Base-by-base conservation (phyloP, 2,329 filamentous ascomycete genomes). In the Verticillium albo-atrum region DNA sequence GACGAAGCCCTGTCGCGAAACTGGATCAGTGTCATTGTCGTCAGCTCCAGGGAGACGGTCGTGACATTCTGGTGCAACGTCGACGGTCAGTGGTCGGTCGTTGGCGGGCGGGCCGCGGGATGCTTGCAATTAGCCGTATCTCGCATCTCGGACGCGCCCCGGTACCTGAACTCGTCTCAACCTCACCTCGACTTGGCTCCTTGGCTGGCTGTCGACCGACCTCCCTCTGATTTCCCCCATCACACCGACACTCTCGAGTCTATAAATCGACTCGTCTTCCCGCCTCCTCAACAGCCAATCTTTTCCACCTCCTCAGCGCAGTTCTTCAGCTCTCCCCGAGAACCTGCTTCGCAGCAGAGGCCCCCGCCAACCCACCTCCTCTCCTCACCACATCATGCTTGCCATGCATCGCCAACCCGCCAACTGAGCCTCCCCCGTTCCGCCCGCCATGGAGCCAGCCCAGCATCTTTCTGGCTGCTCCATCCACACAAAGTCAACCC, bases 291-390 rank as follows among this genome's bases (percentile, higher is more conserved):
- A 15, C 27, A 26, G 23, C 7, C 10, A 26, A 20, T 9, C n/a
- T 20, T 27, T 50, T 14, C 4, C 12, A 58, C 34, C 59, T 61
- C 57, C 50, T 55, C 61, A 63, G 60, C 63, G 62, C 57, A 62
- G 57, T 62, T 59, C 63, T 62, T 54, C 60, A 53, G 55, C 58
- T 58, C 42, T 34, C 57, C 58, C 55, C 35, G 57, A 63, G 62
- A 60, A 55, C 63, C 55, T 59, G 62, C 60, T 57, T 52, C 57
- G 61, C 60, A 60, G 61, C 58, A 56, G 61, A 62, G 58, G 63
- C 61, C 20, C 61, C 20, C 56, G 32, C 47, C 56, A 47, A 30
- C 32, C 59, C 60, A 62, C 7, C 17, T 42, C 55, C 37, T 56
- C 51, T 42, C n/a, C 53, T 63, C 58, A 42, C 20, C 42, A 25